These are phyloP conservation scores for Naganishia randhawae DNA, from an alignment of 768 basidiomycete species.

Conservation along the genomic window DNA sequence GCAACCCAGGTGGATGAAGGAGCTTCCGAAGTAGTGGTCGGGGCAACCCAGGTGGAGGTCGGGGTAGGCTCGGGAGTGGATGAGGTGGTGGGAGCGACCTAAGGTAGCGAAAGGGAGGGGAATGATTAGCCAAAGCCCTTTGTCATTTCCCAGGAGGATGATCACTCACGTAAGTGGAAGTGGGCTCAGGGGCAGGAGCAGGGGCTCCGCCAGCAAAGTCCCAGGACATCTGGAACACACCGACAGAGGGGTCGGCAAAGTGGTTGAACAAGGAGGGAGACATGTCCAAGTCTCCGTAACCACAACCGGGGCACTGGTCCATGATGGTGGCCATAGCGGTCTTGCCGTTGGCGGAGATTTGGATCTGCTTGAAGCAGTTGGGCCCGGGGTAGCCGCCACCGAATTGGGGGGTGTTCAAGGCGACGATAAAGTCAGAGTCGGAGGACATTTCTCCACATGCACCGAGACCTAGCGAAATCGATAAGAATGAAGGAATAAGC, in stretches of 20 bases:
- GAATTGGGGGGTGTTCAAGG: conserved; percentile 54
- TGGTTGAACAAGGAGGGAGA: conserved; percentile 63
- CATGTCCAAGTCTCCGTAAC: conserved; percentile 65
- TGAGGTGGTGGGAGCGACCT: conserved; percentile 22
- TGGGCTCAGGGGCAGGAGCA: conserved; percentile 36
- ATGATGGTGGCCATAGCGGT: conserved; percentile 60
- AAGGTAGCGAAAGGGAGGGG: neutral
- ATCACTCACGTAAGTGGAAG: conserved; percentile 30
- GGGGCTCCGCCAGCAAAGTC: conserved; percentile 54
- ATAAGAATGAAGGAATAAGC: neutral
- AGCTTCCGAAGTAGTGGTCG: conserved; percentile 27
- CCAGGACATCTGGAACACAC: conserved; percentile 66
- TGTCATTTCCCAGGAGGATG: neutral
- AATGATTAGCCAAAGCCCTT: neutral
- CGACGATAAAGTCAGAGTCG: conserved; percentile 52
- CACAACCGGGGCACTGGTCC: conserved; percentile 71
- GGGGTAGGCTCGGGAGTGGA: conserved; percentile 39
- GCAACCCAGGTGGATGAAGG: conserved; percentile 22
- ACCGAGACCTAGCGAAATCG: conserved; percentile 54
- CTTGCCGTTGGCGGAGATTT: conserved; percentile 63
- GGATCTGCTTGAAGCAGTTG: conserved; percentile 62
- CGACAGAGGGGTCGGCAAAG: conserved; percentile 56
- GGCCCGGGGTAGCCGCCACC: conserved; percentile 64
- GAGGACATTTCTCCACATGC: conserved; percentile 52
- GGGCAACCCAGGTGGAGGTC: conserved; percentile 37